phyloP scores from a whole-genome alignment of 2,329 filamentous ascomycete species.

The Tolypocladium album region DNA sequence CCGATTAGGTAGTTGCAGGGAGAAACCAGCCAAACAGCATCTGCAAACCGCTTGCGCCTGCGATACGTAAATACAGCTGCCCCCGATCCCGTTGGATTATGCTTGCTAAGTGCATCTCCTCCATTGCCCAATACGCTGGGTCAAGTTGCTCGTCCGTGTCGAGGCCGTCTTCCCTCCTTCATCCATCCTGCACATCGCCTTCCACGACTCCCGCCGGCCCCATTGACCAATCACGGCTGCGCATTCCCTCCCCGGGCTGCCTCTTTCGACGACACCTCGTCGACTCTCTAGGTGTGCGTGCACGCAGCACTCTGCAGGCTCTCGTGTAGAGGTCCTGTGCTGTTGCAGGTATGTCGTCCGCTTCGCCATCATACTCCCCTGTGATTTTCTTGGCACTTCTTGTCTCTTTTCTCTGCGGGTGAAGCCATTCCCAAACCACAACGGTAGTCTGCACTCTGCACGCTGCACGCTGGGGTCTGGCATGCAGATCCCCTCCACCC shows the following conservation, averaged over 20 bases:
- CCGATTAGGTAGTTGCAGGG: background rate
- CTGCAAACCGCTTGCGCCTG: background rate
- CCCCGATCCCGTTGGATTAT: background rate
- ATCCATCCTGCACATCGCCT: background rate
- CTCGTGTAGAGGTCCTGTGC: background rate
- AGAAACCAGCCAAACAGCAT: background rate
- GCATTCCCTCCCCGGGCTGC: background rate
- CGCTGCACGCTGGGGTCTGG: background rate
- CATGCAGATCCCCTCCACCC: background rate
- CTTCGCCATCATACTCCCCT: background rate
- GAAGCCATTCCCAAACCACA: background rate
- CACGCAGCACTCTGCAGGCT: background rate
- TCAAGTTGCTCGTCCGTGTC: background rate
- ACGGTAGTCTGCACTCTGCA: background rate
- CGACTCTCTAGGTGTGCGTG: background rate
- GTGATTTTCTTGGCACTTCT: background rate
- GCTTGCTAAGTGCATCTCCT: conserved; percentile 7
- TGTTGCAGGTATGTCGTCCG: background rate
- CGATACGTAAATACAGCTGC: background rate
- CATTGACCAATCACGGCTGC: background rate
- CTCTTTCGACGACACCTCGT: background rate
- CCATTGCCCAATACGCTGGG: conserved; percentile 6
- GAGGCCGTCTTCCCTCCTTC: background rate
- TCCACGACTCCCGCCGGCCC: background rate
- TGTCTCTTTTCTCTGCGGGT: background rate